phyloP scores from a whole-genome alignment of 73 alveolate species.

The Diophrys sp. region DNA sequence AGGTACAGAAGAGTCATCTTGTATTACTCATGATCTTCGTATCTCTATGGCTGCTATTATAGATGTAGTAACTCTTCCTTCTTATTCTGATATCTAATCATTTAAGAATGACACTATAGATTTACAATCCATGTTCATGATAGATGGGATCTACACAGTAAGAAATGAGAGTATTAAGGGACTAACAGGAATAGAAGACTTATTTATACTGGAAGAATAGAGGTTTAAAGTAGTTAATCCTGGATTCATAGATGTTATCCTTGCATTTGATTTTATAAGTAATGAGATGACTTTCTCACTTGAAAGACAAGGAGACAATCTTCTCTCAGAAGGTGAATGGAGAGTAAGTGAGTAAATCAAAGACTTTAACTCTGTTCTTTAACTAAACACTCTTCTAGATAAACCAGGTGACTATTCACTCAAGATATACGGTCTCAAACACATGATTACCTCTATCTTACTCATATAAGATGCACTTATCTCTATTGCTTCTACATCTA shows the following conservation, averaged over 20 bases:
- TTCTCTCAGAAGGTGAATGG: not conserved
- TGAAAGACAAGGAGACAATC: not conserved
- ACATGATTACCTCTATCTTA: too few species aligned
- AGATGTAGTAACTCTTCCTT: not conserved
- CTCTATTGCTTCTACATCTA: too few species aligned
- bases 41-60: not conserved
- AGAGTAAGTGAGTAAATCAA: not conserved
- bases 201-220: too few species aligned
- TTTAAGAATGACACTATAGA: not conserved
- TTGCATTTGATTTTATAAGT: not conserved
- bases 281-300: not conserved
- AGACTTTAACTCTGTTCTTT: not conserved
- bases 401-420: not conserved
- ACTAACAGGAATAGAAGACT: not conserved
- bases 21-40: not conserved
- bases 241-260: not conserved
- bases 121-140: not conserved
- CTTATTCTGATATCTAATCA: not conserved
- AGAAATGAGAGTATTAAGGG: not conserved
- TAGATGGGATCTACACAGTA: not conserved
- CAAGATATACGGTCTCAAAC: not conserved
- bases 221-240: not conserved
- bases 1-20: not conserved
- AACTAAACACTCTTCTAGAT: not conserved
- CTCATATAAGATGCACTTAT: too few species aligned